Base-by-base conservation (phyloP, 345 rosid genomes). In the Camelina laxa region DNA sequence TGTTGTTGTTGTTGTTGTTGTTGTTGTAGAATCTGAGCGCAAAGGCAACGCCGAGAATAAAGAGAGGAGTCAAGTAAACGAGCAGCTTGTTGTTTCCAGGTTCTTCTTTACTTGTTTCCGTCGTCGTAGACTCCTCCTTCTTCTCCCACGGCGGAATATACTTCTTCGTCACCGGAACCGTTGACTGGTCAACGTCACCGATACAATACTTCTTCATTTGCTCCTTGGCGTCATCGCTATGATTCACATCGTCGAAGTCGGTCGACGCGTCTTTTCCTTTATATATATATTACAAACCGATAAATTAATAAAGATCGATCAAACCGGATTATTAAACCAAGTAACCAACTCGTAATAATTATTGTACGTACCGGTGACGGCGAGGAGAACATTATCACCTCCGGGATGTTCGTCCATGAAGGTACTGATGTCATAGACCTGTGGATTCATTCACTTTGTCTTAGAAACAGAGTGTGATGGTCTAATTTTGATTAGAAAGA, bases 341-440 rank as follows among this genome's bases (percentile, higher is more conserved):
- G 0, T 12, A 57, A 58, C 56, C 61, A 42, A 64, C 0, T 12
- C 2, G 8, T 53, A 10, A 4, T 53, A 10, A 4, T 42, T 5
- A 0, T 27, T 27, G 5, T 42, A 67, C 60, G 7, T 78, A 91
- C 98, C 98, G 9, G 88, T 85, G 22, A 86, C 83, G 60, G 89
- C 87, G 49, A 93, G 83, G 80, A 93, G 67, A 59, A 91, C 84
- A 70, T 89, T 87, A 72, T 87, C 98, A 57, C 98, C 98, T 41
- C 94, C 94, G 31, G 92, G 96, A 80, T 91, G 98, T 56, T 93
- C 98, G 6, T 88, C 92, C 55, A 93, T 84, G 81, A 89, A 93
- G 36, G 68, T 47, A 48, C 92, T 88, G n/a, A 93, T 84, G 69
- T 93, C 89, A 78, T 89, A 93, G 11, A 91, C 97, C 98, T 93